Percentiles rank a stretch among this genome's conserved stretches.
phyloP scores from a whole-genome alignment of 192 early-diverging fungal genomes.

The Allomyces javanicus region DNA sequence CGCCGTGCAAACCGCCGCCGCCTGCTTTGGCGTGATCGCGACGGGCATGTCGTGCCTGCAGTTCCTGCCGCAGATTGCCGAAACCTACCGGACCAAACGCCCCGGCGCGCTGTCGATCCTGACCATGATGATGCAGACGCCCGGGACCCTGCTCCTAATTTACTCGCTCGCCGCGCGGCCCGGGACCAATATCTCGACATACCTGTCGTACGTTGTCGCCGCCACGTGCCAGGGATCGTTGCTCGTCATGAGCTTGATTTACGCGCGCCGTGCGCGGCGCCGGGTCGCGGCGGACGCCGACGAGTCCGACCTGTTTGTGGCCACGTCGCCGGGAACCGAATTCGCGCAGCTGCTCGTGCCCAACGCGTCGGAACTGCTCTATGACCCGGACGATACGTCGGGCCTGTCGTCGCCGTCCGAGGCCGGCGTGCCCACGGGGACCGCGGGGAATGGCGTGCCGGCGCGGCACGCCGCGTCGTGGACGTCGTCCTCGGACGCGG shows the following conservation, averaged over 20 bases:
- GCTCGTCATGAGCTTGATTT: not conserved
- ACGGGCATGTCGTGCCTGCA: not conserved
- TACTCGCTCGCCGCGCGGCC: not conserved
- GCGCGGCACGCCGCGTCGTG: not conserved
- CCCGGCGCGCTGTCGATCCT: not conserved
- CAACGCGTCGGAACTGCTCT: not conserved
- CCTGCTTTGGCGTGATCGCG: not conserved
- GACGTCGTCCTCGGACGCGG: not conserved
- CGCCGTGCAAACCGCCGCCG: not conserved
- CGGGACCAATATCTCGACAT: not conserved
- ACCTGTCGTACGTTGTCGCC: not conserved
- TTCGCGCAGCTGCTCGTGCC: not conserved
- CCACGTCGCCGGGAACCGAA: not conserved
- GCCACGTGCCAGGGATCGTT: not conserved
- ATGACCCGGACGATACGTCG: not conserved
- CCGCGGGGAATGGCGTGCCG: not conserved
- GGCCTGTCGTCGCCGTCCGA: not conserved
- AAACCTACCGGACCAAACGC: not conserved
- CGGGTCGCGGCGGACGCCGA: not conserved
- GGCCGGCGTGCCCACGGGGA: not conserved
- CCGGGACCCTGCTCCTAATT: not conserved
- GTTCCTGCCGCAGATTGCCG: not conserved
- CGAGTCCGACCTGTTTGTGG: too few species aligned
- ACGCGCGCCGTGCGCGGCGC: not conserved
- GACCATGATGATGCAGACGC: conserved; percentile 1